Evolutionary conservation across 192 early-diverging fungal species (phyloP), one percentile per base, ranked within the genome.

Genomic region (Coemansia brasiliensis): DNA sequence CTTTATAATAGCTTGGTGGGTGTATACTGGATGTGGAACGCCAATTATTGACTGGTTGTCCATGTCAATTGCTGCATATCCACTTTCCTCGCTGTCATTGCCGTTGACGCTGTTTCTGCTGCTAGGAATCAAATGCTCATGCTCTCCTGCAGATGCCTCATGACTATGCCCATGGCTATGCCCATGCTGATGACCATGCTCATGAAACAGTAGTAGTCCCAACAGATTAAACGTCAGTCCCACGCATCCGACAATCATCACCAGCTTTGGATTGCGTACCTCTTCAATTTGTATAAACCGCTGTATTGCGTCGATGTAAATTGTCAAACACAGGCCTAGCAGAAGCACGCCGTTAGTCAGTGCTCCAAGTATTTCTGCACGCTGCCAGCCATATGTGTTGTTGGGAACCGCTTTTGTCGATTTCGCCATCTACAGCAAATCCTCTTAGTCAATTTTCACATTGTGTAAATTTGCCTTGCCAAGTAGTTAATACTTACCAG

Each of bases 311-410:
- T 94, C 88, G 24, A 97, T 81, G 51, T 93, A 77, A 53, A 97
- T 91, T 9, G 90, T 92, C 65, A 95, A 86, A 63, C 93, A 97
- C 9, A 97, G 85, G 10, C 92, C 89, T 9, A 97, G 72, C n/a
- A 97, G 66, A 35, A 93, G 88, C 42, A 95, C 91, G 24, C 91
- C 92, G 63, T 95, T 97, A 39, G 92, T 83, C 3, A 97, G 83
- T n/a, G 93, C 94, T 15, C 93, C 94, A 24, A 97, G 82, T 17
- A 95, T 83, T 72, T 96, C 94, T 3, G 93, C 94, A 37, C 94
- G 83, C 73, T 93, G 90, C 86, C 88, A 89, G 17, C 94, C 94
- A 67, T 91, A 96, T 24, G 91, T 89, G 74, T 89, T 85, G 49
- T 84, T 82, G 3, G 88, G 71, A 12, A 81, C 75, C 51, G 68